Percentiles rank a stretch among this genome's conserved stretches.
Evolutionary conservation across 2,329 filamentous ascomycete genomes (phyloP).

Genomic region (Cladosporium sp.): DNA sequence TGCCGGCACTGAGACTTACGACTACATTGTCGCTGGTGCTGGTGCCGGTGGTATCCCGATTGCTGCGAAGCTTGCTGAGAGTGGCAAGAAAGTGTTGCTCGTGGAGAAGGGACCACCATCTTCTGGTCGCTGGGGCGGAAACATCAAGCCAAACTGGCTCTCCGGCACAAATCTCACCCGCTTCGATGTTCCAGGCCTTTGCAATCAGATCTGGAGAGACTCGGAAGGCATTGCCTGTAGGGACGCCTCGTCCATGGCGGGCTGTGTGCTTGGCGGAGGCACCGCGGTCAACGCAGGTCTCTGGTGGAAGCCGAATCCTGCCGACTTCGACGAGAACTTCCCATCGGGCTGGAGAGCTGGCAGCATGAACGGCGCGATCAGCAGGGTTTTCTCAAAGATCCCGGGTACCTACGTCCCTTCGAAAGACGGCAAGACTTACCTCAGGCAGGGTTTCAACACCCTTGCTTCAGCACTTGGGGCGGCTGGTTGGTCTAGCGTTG

Average conservation of each 20-base stretch:
- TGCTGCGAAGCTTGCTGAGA: slow-evolving; percentile 59
- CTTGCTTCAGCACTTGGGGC: slow-evolving; percentile 53
- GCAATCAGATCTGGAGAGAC: slow-evolving; percentile 65
- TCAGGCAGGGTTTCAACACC: slow-evolving; percentile 61
- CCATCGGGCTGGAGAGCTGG: slow-evolving; percentile 66
- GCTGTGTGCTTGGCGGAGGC: slow-evolving; percentile 66
- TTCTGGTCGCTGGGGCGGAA: slow-evolving; percentile 61
- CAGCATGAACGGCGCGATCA: slow-evolving; percentile 57
- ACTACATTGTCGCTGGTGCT: slow-evolving; percentile 61
- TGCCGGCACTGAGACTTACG: slow-evolving; percentile 46
- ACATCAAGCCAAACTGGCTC: slow-evolving; percentile 58
- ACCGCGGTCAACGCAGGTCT: slow-evolving; percentile 65
- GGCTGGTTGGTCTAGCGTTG: slow-evolving; percentile 60
- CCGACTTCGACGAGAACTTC: slow-evolving; percentile 70
- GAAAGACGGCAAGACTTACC: slow-evolving; percentile 58
- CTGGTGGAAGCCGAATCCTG: slow-evolving; percentile 62
- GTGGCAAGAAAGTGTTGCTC: slow-evolving; percentile 61
- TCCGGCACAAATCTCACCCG: slow-evolving; percentile 60
- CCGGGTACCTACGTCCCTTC: slow-evolving; percentile 66
- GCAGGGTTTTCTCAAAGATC: slow-evolving; percentile 63
- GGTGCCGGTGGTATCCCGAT: slow-evolving; percentile 59
- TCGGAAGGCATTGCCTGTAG: slow-evolving; percentile 61
- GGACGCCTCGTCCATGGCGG: slow-evolving; percentile 68
- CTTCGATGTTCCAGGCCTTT: slow-evolving; percentile 68
- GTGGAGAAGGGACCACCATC: slow-evolving; percentile 49